phyloP scores from a whole-genome alignment of 225 moss, liverwort and hornwort genomes.

The Sphagnum tenellum region DNA sequence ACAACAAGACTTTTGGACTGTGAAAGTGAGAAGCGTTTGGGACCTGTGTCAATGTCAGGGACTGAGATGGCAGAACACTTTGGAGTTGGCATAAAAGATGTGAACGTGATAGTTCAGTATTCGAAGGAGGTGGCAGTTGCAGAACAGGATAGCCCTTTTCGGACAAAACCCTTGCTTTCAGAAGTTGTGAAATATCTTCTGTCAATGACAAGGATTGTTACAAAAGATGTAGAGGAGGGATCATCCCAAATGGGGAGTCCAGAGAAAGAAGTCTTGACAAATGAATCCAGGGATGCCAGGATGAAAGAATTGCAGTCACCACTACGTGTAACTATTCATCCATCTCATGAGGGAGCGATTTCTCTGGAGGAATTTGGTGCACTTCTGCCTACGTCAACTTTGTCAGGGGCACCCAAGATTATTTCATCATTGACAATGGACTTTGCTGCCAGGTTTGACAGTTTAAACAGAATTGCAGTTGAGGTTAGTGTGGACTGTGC shows the following conservation, averaged over 20 bases:
- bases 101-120: not conserved
- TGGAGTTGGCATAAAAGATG: constrained; percentile 3
- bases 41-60: not conserved
- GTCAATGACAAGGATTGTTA: not conserved
- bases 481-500: constrained; percentile 1
- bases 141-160: not conserved
- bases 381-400: not conserved
- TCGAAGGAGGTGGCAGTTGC: not conserved
- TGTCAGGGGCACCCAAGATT: constrained; percentile 2
- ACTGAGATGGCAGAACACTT: not conserved
- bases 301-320: not conserved
- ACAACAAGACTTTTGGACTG: not conserved
- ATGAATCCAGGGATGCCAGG: not conserved
- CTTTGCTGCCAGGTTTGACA: not conserved
- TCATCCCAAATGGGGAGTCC: not conserved
- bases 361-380: not conserved
- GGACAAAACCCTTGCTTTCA: constrained; percentile 4
- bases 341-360: not conserved
- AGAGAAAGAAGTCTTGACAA: constrained; percentile 2
- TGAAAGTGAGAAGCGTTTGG: not conserved
- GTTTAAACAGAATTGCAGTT: not conserved
- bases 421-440: constrained; percentile 6
- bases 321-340: constrained; percentile 1
- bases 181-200: not conserved
- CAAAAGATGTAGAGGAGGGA: not conserved